Evolutionary conservation across 2,329 filamentous ascomycete genomes (phyloP), one percentile per base, ranked within the genome.

Genomic region (Drechslerella coelobrocha): DNA sequence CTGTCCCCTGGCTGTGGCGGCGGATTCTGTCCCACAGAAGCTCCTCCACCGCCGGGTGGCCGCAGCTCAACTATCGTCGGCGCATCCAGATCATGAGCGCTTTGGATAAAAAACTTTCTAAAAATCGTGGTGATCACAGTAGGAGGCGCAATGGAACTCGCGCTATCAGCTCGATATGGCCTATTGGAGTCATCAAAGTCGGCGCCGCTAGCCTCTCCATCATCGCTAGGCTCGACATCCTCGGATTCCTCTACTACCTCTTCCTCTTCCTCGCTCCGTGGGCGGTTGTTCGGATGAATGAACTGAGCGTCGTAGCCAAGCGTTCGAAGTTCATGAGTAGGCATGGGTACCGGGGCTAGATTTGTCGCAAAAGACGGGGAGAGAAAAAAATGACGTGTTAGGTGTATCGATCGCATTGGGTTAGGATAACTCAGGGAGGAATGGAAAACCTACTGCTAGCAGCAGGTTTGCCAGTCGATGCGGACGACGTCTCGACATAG

Each of bases 401-500:
- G 54, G 47, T 17, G 3, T 19, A n/a, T 6, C 17, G 7, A 14
- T n/a, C 12, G 23, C 2, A 47, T 19, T 24, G 31, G 19, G 39
- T 26, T 9, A 24, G 8, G 7, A 41, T 39, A 24, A 2, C 39
- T 24, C 26, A 54, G 17, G 2, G 26, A 8, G 52, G 27, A 19
- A 19, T 34, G n/a, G 14, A 47, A 39, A 10, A 41, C 14, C 14
- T 68, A 68, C 63, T 29, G 23, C 37, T 45, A 29, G 50, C 23
- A 21, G 56, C 26, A 43, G 50, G 21, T n/a, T 61, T 68, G 26
- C 80, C n/a, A 80, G 71, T 69, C 83, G 82, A 75, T 89, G 86
- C 2, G 88, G 65, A 8, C 17, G 43, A 39, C 4, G 57, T 69
- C 12, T 69, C 88, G 8, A 92, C 79, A 75, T 92, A 91, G 45